These are phyloP conservation scores for Phycomyces blakesleeanus DNA, from an alignment of 192 early-diverging fungal species.

Conservation along the genomic window DNA sequence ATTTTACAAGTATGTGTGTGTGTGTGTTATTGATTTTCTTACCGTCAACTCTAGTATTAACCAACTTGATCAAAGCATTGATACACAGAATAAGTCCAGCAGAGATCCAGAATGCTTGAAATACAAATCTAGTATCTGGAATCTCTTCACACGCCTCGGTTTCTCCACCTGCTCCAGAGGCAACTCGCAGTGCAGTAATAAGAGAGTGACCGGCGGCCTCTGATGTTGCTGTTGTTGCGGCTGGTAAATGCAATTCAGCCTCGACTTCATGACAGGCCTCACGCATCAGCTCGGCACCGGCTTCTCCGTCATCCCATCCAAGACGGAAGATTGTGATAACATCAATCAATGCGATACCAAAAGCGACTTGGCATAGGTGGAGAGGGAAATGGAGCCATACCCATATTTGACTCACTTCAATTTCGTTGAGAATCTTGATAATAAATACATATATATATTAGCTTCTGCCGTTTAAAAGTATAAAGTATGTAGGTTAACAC, in stretches of 20 bases:
- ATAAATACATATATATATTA: not conserved
- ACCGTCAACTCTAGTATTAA: slow-evolving; percentile 28
- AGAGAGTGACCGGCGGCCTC: slow-evolving; percentile 1
- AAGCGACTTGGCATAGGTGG: slow-evolving; percentile 45
- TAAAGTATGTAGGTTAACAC: not conserved
- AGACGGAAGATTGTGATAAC: slow-evolving; percentile 33
- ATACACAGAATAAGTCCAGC: slow-evolving; percentile 31
- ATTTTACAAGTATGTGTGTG: not conserved
- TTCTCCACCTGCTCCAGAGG: not conserved
- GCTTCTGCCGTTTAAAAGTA: too few relatives aligned
- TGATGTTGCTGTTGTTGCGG: not conserved
- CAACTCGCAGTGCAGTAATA: slow-evolving; percentile 5
- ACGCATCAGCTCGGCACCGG: not conserved
- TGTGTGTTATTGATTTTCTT: slow-evolving; percentile 4
- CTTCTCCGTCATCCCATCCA: slow-evolving; percentile 11
- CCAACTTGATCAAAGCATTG: slow-evolving; percentile 34
- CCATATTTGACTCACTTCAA: slow-evolving; percentile 37
- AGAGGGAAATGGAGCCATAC: slow-evolving; percentile 48
- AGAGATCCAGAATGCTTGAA: slow-evolving; percentile 28
- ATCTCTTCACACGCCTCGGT: slow-evolving; percentile 10
- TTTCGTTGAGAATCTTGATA: slow-evolving; percentile 14
- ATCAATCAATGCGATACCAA: slow-evolving; percentile 46
- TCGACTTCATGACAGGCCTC: too few relatives aligned
- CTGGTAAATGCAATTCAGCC: too few relatives aligned
- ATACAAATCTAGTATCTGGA: slow-evolving; percentile 20